A percentile compares a stretch with the other conserved stretches of the same genome.
These are phyloP conservation scores for Neopestalotiopsis sp. DNA, from an alignment of 2,329 filamentous ascomycete species.

Conservation along the genomic window DNA sequence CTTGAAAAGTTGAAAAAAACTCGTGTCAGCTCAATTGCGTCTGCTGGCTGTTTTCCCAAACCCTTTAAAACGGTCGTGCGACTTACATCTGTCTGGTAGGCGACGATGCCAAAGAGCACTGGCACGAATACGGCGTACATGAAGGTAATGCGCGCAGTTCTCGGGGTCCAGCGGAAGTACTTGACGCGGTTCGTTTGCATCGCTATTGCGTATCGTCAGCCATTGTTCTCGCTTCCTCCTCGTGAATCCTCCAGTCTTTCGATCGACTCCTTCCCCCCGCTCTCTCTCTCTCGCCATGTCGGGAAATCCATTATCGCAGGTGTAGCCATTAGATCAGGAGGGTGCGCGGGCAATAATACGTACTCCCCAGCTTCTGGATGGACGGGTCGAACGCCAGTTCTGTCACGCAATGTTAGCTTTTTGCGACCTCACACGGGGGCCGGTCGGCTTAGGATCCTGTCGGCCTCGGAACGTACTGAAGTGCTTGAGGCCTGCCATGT, in stretches of 20 bases:
- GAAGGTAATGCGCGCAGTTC: conserved; percentile 81
- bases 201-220: conserved; percentile 56
- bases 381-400: conserved; percentile 54
- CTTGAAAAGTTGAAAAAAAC: conserved; percentile 51
- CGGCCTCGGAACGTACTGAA: conserved; percentile 41
- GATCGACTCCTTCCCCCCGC: background rate
- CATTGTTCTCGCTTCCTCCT: conserved; percentile 2
- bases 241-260: background rate
- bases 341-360: conserved; percentile 28
- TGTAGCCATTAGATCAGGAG: background rate
- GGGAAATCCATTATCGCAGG: background rate
- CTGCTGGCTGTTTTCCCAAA: background rate
- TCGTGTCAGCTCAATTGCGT: background rate
- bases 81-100: conserved; percentile 87
- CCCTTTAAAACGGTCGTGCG: background rate
- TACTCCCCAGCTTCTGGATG: conserved; percentile 52
- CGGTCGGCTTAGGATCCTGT: conserved; percentile 18
- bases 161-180: conserved; percentile 92
- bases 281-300: too few species aligned
- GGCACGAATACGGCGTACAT: conserved; percentile 79
- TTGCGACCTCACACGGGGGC: background rate
- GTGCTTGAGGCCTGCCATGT: conserved; percentile 51
- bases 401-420: conserved; percentile 39
- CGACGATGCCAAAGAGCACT: conserved; percentile 70
- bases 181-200: conserved; percentile 86